These are phyloP conservation scores for Citrus sp. DNA, from an alignment of 345 rosid genomes.

Conservation along the genomic window DNA sequence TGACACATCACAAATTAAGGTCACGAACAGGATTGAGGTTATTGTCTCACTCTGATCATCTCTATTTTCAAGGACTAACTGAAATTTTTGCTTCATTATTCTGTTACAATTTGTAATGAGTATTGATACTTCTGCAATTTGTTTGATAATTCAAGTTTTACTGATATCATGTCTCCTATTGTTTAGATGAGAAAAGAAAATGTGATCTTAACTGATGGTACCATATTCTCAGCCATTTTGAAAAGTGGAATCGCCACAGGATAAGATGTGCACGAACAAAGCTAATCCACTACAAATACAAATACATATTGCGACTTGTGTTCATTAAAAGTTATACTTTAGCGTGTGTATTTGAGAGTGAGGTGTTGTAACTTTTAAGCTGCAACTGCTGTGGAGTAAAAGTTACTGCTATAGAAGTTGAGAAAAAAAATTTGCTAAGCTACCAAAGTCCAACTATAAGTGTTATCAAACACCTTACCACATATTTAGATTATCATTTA, in stretches of 20 bases:
- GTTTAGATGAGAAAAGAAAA: not conserved
- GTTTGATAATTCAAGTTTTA: not conserved
- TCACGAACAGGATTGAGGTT: not conserved
- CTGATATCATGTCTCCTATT: too few relatives aligned
- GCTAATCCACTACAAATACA: not conserved
- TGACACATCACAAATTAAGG: too few relatives aligned
- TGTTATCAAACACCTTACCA: too few relatives aligned
- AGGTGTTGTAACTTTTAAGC: too few relatives aligned
- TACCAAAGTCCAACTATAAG: too few relatives aligned
- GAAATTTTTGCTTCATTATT: not conserved
- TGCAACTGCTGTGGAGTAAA: too few relatives aligned
- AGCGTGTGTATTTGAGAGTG: too few relatives aligned
- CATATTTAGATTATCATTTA: too few relatives aligned
- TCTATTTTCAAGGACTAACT: not conserved
- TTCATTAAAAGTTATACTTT: too few relatives aligned
- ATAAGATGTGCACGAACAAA: not conserved
- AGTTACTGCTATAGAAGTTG: too few relatives aligned
- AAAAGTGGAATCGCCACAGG: not conserved
- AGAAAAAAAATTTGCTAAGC: too few relatives aligned
- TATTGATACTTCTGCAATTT: not conserved
- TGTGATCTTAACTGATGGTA: not conserved
- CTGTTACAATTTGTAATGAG: not conserved
- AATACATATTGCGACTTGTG: not conserved
- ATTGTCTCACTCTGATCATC: not conserved
- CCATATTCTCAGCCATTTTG: slow-evolving; percentile 2